Base-by-base conservation (phyloP, 805 yeast species). In the Pichia heedii region DNA sequence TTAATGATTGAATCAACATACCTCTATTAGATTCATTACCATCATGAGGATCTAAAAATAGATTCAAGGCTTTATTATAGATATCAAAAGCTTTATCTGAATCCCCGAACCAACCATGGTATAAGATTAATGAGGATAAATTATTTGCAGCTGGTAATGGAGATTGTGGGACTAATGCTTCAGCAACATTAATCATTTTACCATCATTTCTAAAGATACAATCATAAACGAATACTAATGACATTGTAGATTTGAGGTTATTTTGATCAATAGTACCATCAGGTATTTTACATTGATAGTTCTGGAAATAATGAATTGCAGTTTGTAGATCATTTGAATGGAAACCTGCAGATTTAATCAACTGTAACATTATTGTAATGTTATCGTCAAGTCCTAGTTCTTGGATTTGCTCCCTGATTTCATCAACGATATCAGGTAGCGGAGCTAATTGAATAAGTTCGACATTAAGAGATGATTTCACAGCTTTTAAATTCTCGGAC, bases 21-120 rank as follows among this genome's bases (percentile, higher is more conserved):
- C 59, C 58, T 33, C 62, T 42, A 38, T 54, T 40, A 16, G 33
- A 22, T 38, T 40, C 39, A 21, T 51, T 44, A 5, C 46, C 48
- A 20, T 49, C 53, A 16, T 41, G 44, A 24, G 54, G 56, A 9
- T 52, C 34, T 40, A 50, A 33, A 50, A 38, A 52, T 7, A 52
- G 18, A 26, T 54, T 50, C 18, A 58, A 43, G 8, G 61, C 45
- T 21, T 50, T 43, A 41, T 65, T 65, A 50, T 62, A 65, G 7
- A 60, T 48, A 20, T 63, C 62, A 26, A 65, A 44, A 1, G 66
- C 54, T 9, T 48, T 47, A n/a, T 61, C 62, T 0, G 48, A 43
- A 22, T 55, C 43, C 2, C 62, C 64, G 36, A 58, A 50, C 57
- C 58, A 62, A 5, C 59, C 58, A 33, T 58, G 49, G 15, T 44